phyloP scores from a whole-genome alignment of 495 filamentous ascomycete genomes.

The Melanomma pulvis-pyrius region DNA sequence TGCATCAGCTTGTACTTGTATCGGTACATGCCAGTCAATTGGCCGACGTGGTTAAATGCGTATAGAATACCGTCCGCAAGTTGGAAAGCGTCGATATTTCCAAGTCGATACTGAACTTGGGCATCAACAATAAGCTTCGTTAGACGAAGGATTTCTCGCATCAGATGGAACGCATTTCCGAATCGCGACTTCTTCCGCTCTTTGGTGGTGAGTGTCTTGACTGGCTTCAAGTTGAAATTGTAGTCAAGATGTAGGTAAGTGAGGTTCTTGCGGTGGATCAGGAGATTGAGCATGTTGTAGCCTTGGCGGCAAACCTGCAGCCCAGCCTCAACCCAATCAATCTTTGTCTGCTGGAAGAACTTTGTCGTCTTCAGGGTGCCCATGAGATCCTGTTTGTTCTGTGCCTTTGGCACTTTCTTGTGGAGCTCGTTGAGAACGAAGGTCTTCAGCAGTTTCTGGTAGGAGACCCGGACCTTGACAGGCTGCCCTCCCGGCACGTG shows the following conservation, averaged over 20 bases:
- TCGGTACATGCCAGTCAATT: constrained; percentile 99
- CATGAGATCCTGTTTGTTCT: constrained; percentile 91
- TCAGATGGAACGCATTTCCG: constrained; percentile 98
- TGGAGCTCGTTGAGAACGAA: constrained; percentile 97
- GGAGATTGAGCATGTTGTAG: constrained; percentile 98
- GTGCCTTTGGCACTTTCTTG: constrained; percentile 89
- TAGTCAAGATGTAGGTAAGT: constrained; percentile 99
- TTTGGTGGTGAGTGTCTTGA: constrained; percentile 98
- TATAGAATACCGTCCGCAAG: constrained; percentile 98
- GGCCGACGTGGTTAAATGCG: constrained; percentile 98
- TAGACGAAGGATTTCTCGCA: constrained; percentile 97
- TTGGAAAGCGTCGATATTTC: constrained; percentile 99
- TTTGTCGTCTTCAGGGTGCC: constrained; percentile 91
- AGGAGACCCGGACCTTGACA: constrained; percentile 98
- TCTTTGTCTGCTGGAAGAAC: constrained; percentile 99
- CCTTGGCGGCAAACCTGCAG: constrained; percentile 97
- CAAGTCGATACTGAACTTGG: constrained; percentile 95
- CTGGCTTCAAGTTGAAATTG: constrained; percentile 99
- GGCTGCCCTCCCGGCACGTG: constrained; percentile 91
- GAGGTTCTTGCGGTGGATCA: constrained; percentile 98
- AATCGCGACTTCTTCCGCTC: constrained; percentile 99
- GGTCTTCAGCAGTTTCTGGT: constrained; percentile 96
- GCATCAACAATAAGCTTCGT: constrained; percentile 99
- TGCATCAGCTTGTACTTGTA: constrained; percentile 99
- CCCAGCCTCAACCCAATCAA: constrained; percentile 99